phyloP scores from a whole-genome alignment of 1,139 yeast species.

The Trichomonascaceae sp. region DNA sequence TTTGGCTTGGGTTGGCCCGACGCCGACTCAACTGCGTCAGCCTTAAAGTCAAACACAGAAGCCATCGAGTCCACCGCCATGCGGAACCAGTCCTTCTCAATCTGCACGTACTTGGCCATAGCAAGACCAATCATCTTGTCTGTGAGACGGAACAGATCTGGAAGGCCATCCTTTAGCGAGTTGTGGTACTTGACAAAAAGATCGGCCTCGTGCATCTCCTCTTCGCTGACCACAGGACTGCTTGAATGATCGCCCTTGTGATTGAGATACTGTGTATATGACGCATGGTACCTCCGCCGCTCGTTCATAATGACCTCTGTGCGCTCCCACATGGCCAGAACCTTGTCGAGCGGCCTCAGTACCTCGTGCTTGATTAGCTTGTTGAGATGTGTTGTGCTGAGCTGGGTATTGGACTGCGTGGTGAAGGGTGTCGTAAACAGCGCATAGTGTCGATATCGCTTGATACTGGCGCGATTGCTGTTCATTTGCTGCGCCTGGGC shows the following conservation, averaged over 20 bases:
- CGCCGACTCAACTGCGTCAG: slow-evolving; percentile 12
- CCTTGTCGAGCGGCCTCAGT: slow-evolving; percentile 14
- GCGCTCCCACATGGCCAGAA: slow-evolving; percentile 14
- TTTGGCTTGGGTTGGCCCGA: too few species aligned
- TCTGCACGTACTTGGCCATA: slow-evolving; percentile 12
- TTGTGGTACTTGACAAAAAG: slow-evolving; percentile 16
- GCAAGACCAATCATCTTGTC: slow-evolving; percentile 15
- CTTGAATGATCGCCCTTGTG: slow-evolving; percentile 8
- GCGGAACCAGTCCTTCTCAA: slow-evolving; percentile 19
- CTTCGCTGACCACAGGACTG: slow-evolving; percentile 3
- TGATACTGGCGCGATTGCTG: too few species aligned
- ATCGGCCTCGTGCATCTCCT: slow-evolving; percentile 13
- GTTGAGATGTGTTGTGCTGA: slow-evolving; percentile 14
- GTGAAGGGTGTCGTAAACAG: slow-evolving; percentile 16
- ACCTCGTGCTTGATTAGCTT: slow-evolving; percentile 16
- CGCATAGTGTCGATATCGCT: slow-evolving; percentile 15
- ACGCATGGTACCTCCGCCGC: slow-evolving; percentile 13
- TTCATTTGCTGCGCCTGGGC: too few species aligned
- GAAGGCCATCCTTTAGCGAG: slow-evolving; percentile 18
- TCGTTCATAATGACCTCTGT: slow-evolving; percentile 12
- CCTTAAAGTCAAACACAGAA: slow-evolving; percentile 12
- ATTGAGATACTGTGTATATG: slow-evolving; percentile 13
- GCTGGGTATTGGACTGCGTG: slow-evolving; percentile 12
- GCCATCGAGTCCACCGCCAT: slow-evolving; percentile 17
- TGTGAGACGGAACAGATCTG: slow-evolving; percentile 15